Evolutionary conservation across 164 flowering plant species (phyloP).

Genomic region (Hamamelis virginiana): DNA sequence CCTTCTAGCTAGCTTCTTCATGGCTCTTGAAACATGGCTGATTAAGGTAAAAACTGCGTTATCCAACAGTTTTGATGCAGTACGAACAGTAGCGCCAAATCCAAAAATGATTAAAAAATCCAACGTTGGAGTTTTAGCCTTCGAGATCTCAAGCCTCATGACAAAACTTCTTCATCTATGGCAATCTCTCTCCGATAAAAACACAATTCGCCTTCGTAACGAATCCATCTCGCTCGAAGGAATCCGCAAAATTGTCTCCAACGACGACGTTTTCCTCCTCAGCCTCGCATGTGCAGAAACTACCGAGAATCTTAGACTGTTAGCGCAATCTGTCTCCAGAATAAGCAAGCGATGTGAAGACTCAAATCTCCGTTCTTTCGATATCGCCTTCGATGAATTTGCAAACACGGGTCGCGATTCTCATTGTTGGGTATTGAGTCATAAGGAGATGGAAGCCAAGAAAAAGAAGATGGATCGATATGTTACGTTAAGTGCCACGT

Average conservation of each 20-base stretch:
- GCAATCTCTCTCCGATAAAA: constrained; percentile 68
- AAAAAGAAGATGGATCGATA: constrained; percentile 56
- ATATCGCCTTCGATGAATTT: constrained; percentile 45
- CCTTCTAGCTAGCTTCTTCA: too few relatives aligned
- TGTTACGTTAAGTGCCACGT: constrained; percentile 42
- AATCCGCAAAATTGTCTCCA: constrained; percentile 80
- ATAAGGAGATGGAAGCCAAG: constrained; percentile 61
- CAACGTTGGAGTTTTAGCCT: constrained; percentile 66
- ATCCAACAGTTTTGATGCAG: constrained; percentile 35
- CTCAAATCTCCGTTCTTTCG: constrained; percentile 40
- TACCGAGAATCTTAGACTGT: constrained; percentile 44
- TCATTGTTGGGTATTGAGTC: constrained; percentile 47
- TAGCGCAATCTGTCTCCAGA: constrained; percentile 45
- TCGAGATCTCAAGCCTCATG: constrained; percentile 80
- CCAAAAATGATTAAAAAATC: constrained; percentile 26
- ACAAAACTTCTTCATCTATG: constrained; percentile 74
- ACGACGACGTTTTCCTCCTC: constrained; percentile 73
- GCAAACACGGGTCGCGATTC: constrained; percentile 55
- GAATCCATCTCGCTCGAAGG: constrained; percentile 68
- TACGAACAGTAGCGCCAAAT: constrained; percentile 12
- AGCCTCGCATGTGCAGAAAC: constrained; percentile 79
- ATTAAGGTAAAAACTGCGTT: constrained; percentile 60
- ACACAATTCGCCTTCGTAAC: constrained; percentile 42
- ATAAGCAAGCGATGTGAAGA: constrained; percentile 44
- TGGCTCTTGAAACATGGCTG: constrained; percentile 84